Percentiles rank a stretch among this genome's conserved stretches.
Evolutionary conservation across 2,329 filamentous ascomycete genomes (phyloP).

Genomic region (Botryotinia globosa): DNA sequence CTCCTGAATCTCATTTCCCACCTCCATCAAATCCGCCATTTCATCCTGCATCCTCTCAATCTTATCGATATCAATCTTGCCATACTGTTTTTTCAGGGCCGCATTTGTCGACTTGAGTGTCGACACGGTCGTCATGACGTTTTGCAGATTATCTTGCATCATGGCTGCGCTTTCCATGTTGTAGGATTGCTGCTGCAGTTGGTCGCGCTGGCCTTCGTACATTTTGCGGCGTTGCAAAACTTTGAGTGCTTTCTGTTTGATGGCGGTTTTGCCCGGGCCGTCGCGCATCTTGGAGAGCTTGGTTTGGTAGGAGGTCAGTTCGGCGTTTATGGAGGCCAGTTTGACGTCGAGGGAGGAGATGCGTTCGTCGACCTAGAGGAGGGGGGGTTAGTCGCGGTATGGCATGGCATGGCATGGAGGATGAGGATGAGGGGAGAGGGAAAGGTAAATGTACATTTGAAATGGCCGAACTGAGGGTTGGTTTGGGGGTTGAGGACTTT

Average conservation of each 20-base stretch:
- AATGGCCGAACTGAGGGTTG: constrained; percentile 81
- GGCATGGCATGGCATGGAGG: too few relatives aligned
- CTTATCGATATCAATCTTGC: constrained; percentile 95
- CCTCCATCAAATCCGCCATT: constrained; percentile 97
- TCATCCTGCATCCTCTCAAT: constrained; percentile 98
- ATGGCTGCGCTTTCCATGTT: constrained; percentile 98
- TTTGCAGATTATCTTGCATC: constrained; percentile 98
- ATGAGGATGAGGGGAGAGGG: background rate
- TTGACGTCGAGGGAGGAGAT: constrained; percentile 91
- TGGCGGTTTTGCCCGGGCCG: constrained; percentile 85
- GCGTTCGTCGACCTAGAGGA: constrained; percentile 66
- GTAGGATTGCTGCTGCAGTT: constrained; percentile 92
- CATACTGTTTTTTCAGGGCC: constrained; percentile 87
- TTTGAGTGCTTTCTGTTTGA: constrained; percentile 93
- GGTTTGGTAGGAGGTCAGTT: constrained; percentile 82
- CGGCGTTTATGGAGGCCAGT: constrained; percentile 85
- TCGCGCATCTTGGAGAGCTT: constrained; percentile 92
- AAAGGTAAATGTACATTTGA: constrained; percentile 57
- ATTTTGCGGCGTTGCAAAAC: constrained; percentile 90
- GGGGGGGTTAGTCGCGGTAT: constrained; percentile 23
- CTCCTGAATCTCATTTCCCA: constrained; percentile 98
- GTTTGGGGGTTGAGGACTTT: constrained; percentile 83
- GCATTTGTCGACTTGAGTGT: constrained; percentile 98
- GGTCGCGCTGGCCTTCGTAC: constrained; percentile 91
- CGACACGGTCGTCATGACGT: constrained; percentile 93